phyloP scores from a whole-genome alignment of 2,329 filamentous ascomycete genomes.

The Calonectria henricotiae region DNA sequence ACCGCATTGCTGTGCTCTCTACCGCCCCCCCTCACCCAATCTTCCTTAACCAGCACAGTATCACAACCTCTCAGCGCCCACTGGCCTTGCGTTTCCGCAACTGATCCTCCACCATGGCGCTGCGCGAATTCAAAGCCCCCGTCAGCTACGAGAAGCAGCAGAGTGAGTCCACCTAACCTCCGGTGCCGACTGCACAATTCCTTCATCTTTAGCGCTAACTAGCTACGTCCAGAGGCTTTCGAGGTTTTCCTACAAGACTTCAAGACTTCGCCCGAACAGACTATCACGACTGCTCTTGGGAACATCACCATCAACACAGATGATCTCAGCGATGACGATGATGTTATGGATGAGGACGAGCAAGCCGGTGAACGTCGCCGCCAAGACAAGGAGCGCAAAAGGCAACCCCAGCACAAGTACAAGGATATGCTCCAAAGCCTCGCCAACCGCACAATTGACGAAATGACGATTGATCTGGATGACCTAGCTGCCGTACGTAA shows the following conservation, averaged over 20 bases:
- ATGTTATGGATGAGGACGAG: conserved; percentile 90
- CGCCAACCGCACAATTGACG: conserved; percentile 82
- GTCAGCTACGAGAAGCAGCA: conserved; percentile 93
- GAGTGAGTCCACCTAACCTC: conserved; percentile 67
- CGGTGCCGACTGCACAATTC: conserved; percentile 26
- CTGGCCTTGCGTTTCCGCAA: conserved; percentile 41
- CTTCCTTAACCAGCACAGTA: conserved; percentile 37
- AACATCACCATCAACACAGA: conserved; percentile 91
- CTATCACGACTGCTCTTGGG: conserved; percentile 86
- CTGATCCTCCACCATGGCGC: conserved; percentile 77
- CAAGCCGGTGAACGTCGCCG: conserved; percentile 69
- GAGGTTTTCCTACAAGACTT: conserved; percentile 90
- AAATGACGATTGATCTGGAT: conserved; percentile 90
- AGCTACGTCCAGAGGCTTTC: conserved; percentile 76
- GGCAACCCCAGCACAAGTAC: conserved; percentile 85
- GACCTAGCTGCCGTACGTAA: conserved; percentile 81
- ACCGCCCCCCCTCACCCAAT: conserved; percentile 30
- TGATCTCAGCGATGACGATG: conserved; percentile 90
- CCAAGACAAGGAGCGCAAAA: conserved; percentile 66
- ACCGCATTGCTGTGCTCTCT: conserved; percentile 30
- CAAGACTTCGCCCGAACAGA: conserved; percentile 82
- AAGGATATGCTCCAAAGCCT: conserved; percentile 89
- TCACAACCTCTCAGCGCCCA: conserved; percentile 41
- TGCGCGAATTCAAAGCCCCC: conserved; percentile 83
- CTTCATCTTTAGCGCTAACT: conserved; percentile 51